Evolutionary conservation across 1,284 basidiomycete genomes (phyloP).

Genomic region (Irpex lacteus): DNA sequence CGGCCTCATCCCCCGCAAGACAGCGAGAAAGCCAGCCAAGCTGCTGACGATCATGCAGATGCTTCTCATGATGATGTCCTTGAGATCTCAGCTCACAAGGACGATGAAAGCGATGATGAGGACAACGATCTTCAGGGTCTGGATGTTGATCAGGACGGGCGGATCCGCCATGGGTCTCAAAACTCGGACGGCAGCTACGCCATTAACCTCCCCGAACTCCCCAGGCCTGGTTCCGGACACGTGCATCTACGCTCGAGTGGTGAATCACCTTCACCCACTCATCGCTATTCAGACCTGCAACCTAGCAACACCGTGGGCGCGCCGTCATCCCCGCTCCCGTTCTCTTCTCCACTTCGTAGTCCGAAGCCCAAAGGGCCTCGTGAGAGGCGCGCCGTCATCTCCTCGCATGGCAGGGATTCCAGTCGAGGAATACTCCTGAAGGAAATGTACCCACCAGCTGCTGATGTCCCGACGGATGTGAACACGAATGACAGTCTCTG

Average conservation of each 20-base stretch:
- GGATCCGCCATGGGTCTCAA: slow-evolving; percentile 24
- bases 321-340: slow-evolving; percentile 18
- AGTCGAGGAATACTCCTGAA: slow-evolving; percentile 26
- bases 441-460: slow-evolving; percentile 12
- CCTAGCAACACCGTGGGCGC: slow-evolving; percentile 8
- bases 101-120: slow-evolving; percentile 18
- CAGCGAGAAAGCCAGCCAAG: slow-evolving; percentile 14
- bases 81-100: slow-evolving; percentile 21
- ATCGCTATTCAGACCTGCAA: not conserved
- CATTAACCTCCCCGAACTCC: slow-evolving; percentile 25
- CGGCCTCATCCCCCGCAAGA: slow-evolving; percentile 13
- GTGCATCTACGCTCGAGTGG: slow-evolving; percentile 6
- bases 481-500: slow-evolving; percentile 9
- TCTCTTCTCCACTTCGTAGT: slow-evolving; percentile 20
- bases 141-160: not conserved
- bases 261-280: slow-evolving; percentile 8
- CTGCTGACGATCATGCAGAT: not conserved
- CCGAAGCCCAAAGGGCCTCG: slow-evolving; percentile 27
- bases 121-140: slow-evolving; percentile 17
- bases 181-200: slow-evolving; percentile 33
- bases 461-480: slow-evolving; percentile 10
- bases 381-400: slow-evolving; percentile 18
- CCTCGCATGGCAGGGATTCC: slow-evolving; percentile 19
- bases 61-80: slow-evolving; percentile 18
- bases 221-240: slow-evolving; percentile 21